A percentile compares a stretch with the other conserved stretches of the same genome.
Conservation (phyloP, 345 rosid species). For the Eucalyptus shirleyi region DNA sequence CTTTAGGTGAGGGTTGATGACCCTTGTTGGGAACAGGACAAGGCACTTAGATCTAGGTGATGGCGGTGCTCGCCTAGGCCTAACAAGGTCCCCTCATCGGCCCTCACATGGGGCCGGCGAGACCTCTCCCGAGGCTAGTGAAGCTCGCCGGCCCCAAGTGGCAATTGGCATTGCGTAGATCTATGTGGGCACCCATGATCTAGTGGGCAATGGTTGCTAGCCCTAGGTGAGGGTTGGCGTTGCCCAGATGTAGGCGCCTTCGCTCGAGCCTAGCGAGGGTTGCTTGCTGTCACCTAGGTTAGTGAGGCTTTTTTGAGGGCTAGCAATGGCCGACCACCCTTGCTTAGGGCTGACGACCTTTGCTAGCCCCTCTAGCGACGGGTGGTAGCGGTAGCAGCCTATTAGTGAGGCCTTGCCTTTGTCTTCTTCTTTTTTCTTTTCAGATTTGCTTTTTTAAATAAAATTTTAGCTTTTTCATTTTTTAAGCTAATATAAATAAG, state of each 20-base stretch:
- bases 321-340: too few species aligned
- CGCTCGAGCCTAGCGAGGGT: rapidly evolving
- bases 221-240: too few species aligned
- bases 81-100: too few species aligned
- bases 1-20: too few species aligned
- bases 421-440: too few species aligned
- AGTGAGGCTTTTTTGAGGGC: rapidly evolving
- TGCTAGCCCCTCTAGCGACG: rapidly evolving
- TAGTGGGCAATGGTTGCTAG: too few species aligned
- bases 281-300: rapidly evolving
- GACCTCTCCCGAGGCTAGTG: rapidly evolving
- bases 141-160: rapidly evolving
- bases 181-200: rapidly evolving
- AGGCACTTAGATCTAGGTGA: too few species aligned
- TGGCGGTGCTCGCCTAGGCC: rapidly evolving
- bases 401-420: rapidly evolving
- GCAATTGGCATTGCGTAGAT: rapidly evolving
- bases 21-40: rapidly evolving
- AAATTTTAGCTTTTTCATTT: too few species aligned
- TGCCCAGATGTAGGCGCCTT: rapidly evolving
- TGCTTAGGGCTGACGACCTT: rapidly evolving
- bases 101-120: too few species aligned
- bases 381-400: rapidly evolving
- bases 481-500: too few species aligned
- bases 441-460: too few species aligned